A percentile compares a stretch with the other conserved stretches of the same genome.
Conservation (phyloP, 306 rosid genomes). For the Medicago arabica region DNA sequence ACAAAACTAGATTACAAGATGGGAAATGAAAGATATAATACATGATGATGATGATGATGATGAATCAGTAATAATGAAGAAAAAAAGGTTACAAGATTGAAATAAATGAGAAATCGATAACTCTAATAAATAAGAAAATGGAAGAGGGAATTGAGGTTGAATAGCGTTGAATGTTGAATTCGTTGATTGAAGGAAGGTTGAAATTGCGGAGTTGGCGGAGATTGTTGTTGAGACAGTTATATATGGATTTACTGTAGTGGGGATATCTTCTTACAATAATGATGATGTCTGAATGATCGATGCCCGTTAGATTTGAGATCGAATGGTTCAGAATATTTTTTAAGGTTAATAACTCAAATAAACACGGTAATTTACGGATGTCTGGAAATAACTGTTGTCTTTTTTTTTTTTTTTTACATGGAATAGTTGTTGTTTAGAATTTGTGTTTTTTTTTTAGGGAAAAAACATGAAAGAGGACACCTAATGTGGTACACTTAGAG, state of each 20-base stretch:
- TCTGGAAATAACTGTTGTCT: too few relatives aligned
- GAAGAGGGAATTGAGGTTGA: background rate
- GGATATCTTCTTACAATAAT: background rate
- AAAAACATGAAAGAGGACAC: too few relatives aligned
- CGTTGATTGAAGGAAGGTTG: background rate
- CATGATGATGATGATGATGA: background rate
- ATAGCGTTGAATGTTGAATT: background rate
- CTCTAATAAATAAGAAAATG: background rate
- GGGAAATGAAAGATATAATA: background rate
- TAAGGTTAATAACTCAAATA: too few relatives aligned
- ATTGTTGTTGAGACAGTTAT: background rate
- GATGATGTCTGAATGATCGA: background rate
- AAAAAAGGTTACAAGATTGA: background rate
- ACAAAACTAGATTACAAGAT: background rate
- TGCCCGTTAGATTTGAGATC: background rate
- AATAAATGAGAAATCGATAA: background rate
- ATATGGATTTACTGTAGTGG: background rate
- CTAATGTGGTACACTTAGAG: too few relatives aligned
- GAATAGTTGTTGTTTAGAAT: too few relatives aligned
- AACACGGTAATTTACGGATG: too few relatives aligned
- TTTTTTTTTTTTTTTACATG: too few relatives aligned
- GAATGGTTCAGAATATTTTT: background rate
- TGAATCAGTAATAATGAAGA: background rate
- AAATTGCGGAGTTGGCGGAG: background rate
- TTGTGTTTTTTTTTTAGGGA: too few relatives aligned